Evolutionary conservation across 2,329 filamentous ascomycete genomes (phyloP).

Genomic region (Lizonia empirigonia): DNA sequence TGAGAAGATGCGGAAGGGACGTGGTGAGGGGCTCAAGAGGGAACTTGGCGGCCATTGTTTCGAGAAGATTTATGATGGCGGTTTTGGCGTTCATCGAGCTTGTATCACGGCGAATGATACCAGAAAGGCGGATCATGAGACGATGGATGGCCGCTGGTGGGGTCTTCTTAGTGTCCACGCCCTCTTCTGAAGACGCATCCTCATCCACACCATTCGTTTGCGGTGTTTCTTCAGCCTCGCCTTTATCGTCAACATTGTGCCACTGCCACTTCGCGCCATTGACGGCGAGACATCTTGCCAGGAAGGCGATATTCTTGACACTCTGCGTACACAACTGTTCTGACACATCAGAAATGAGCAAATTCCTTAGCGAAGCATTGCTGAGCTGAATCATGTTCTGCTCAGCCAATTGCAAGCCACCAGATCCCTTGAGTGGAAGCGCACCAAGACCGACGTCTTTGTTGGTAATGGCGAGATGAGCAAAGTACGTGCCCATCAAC

Average conservation of each 20-base stretch:
- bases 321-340: conserved; percentile 79
- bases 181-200: conserved; percentile 41
- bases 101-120: conserved; percentile 71
- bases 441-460: conserved; percentile 58
- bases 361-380: conserved; percentile 61
- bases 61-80: conserved; percentile 74
- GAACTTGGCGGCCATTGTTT: conserved; percentile 69
- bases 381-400: conserved; percentile 66
- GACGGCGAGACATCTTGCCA: conserved; percentile 69
- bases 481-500: conserved; percentile 77
- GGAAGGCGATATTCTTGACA: conserved; percentile 80
- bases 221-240: conserved; percentile 49
- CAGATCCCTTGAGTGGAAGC: conserved; percentile 69
- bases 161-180: conserved; percentile 34
- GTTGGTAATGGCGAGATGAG: conserved; percentile 73
- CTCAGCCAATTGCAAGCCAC: conserved; percentile 70
- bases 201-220: conserved; percentile 48
- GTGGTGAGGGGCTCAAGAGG: conserved; percentile 62
- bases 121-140: conserved; percentile 78
- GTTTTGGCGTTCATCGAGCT: conserved; percentile 74
- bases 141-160: conserved; percentile 67
- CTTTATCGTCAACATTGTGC: conserved; percentile 53
- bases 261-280: conserved; percentile 59
- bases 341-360: conserved; percentile 69
- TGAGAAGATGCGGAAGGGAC: conserved; percentile 68